Percentiles rank a stretch among this genome's conserved stretches.
phyloP scores from a whole-genome alignment of 805 yeast genomes.

The Monosporozyma unispora region DNA sequence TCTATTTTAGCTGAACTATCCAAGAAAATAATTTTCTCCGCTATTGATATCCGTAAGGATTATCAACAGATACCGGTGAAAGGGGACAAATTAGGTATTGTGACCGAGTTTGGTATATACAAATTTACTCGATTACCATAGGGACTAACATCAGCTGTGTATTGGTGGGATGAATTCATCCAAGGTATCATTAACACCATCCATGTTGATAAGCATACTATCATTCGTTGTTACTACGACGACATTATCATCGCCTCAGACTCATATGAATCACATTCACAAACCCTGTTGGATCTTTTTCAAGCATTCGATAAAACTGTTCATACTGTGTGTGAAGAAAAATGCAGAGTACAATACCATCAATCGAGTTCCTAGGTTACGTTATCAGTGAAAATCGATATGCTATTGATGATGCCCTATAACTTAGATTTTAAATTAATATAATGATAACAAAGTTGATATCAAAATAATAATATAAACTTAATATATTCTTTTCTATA shows the following conservation, averaged over 20 bases:
- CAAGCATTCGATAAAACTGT: too few species aligned
- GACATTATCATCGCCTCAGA: constrained; percentile 3
- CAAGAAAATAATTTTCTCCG: constrained; percentile 4
- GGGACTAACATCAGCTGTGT: constrained; percentile 3
- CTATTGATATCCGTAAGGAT: constrained; percentile 7
- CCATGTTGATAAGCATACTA: not conserved
- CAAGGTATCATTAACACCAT: not conserved
- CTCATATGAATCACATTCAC: too few species aligned
- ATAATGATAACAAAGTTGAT: too few species aligned
- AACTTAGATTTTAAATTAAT: too few species aligned
- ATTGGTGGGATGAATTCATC: constrained; percentile 6
- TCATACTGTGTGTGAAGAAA: too few species aligned
- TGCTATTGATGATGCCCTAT: too few species aligned
- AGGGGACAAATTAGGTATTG: constrained; percentile 5
- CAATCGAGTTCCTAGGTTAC: too few species aligned
- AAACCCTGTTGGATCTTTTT: too few species aligned
- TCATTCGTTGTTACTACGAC: constrained; percentile 4
- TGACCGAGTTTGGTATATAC: constrained; percentile 5
- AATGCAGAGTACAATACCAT: too few species aligned
- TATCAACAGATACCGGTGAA: constrained; percentile 6
- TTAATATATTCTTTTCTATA: too few species aligned
- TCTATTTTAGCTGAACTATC: constrained; percentile 6
- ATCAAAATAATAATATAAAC: too few species aligned
- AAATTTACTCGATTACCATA: constrained; percentile 1
- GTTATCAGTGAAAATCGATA: too few species aligned